phyloP scores from a whole-genome alignment of 2,329 filamentous ascomycete genomes.

The Chaetomium sp. region DNA sequence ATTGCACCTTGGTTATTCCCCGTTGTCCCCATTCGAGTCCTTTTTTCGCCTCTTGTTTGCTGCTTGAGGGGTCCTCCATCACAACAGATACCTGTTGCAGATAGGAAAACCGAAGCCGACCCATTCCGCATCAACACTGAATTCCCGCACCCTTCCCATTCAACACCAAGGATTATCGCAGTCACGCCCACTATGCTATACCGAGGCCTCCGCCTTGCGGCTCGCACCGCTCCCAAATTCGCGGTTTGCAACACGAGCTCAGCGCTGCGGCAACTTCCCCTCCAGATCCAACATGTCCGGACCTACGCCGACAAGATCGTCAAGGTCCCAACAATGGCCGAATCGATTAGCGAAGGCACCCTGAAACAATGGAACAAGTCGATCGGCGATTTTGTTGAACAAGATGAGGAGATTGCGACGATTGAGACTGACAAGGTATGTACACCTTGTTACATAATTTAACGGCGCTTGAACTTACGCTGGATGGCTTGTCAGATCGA shows the following conservation, averaged over 20 bases:
- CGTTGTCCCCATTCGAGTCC: not conserved
- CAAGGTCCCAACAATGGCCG: slow-evolving; percentile 96
- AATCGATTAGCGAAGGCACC: slow-evolving; percentile 96
- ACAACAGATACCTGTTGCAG: slow-evolving; percentile 4
- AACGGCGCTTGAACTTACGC: slow-evolving; percentile 1
- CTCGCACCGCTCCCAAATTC: slow-evolving; percentile 21
- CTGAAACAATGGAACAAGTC: slow-evolving; percentile 91
- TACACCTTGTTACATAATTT: not conserved
- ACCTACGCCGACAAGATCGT: slow-evolving; percentile 73
- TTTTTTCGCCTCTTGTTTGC: not conserved
- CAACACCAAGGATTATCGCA: not conserved
- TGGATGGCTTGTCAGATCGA: slow-evolving; percentile 61
- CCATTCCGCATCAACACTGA: slow-evolving; percentile 8
- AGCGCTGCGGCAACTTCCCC: slow-evolving; percentile 34
- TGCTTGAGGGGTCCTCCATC: slow-evolving; percentile 2
- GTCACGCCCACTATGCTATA: slow-evolving; percentile 20
- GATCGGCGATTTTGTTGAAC: slow-evolving; percentile 88
- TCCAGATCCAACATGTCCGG: slow-evolving; percentile 51
- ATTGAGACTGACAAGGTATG: slow-evolving; percentile 97
- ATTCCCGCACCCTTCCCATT: slow-evolving; percentile 13
- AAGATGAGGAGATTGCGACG: slow-evolving; percentile 95
- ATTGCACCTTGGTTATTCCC: not conserved
- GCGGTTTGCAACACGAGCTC: slow-evolving; percentile 18
- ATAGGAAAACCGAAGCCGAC: slow-evolving; percentile 9
- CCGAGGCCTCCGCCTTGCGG: slow-evolving; percentile 23